Evolutionary conservation across 106 monocot genomes (phyloP).

Genomic region (Acorus gramineus): DNA sequence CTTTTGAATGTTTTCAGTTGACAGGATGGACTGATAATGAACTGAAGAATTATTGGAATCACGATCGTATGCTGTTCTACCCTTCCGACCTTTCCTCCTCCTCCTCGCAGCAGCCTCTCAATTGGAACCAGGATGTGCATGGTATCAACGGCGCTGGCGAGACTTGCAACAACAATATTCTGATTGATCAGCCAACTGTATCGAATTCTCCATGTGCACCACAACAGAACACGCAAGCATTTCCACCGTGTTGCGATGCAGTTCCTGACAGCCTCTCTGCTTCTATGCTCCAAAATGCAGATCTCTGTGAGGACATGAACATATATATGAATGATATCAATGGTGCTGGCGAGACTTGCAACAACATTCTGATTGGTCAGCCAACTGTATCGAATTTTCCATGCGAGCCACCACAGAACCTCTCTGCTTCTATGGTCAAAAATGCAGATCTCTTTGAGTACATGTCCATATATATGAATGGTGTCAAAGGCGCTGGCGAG

Average conservation of each 20-base stretch:
- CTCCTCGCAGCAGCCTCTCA: neutral
- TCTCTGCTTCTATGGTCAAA: too few species aligned
- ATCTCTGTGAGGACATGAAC: too few species aligned
- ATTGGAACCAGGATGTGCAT: conserved; percentile 13
- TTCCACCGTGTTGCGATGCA: neutral
- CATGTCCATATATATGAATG: too few species aligned
- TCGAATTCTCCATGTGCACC: conserved; percentile 10
- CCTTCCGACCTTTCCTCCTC: conserved; percentile 12
- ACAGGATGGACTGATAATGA: conserved; percentile 75
- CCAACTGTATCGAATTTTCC: conserved; percentile 11
- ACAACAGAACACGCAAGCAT: neutral
- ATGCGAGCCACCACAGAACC: neutral
- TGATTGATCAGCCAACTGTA: conserved; percentile 14
- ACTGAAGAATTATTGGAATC: conserved; percentile 73
- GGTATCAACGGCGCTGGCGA: conserved; percentile 11
- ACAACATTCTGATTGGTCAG: conserved; percentile 13
- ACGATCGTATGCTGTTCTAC: conserved; percentile 44
- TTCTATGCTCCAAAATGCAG: too few species aligned
- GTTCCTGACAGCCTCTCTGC: too few species aligned
- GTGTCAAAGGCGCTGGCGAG: too few species aligned
- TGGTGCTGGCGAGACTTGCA: too few species aligned
- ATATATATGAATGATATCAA: too few species aligned
- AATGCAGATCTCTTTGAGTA: too few species aligned
- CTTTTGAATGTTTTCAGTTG: conserved; percentile 17
- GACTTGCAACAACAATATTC: conserved; percentile 1